phyloP scores from a whole-genome alignment of 768 basidiomycete species.

The Mycena rosella region DNA sequence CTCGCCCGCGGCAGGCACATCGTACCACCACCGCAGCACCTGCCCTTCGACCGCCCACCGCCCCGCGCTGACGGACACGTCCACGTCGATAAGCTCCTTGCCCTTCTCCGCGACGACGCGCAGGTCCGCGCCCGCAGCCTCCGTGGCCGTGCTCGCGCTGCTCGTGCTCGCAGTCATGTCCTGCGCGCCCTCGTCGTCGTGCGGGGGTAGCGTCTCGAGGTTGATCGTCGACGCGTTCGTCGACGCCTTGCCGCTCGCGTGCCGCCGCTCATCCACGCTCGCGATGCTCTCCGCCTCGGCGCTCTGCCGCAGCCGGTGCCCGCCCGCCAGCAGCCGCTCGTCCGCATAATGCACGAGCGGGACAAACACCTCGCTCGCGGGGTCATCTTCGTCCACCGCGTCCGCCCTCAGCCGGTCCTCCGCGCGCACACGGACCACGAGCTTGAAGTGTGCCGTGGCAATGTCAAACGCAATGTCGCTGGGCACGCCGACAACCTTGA shows the following conservation, averaged over 20 bases:
- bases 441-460: constrained; percentile 73
- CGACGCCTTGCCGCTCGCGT: constrained; percentile 19
- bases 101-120: constrained; percentile 31
- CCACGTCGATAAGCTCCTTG: constrained; percentile 55
- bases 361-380: constrained; percentile 91
- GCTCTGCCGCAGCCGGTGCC: constrained; percentile 31
- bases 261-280: constrained; percentile 17
- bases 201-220: constrained; percentile 16
- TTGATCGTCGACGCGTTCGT: constrained; percentile 32
- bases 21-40: constrained; percentile 67
- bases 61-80: constrained; percentile 59
- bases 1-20: constrained; percentile 52
- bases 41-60: constrained; percentile 62
- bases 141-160: constrained; percentile 33
- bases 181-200: background rate
- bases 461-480: constrained; percentile 83
- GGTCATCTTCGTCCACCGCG: constrained; percentile 45
- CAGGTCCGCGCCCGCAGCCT: constrained; percentile 30
- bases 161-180: constrained; percentile 35
- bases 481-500: constrained; percentile 77
- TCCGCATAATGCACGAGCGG: constrained; percentile 92
- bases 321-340: constrained; percentile 44
- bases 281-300: constrained; percentile 25
- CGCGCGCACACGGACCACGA: constrained; percentile 71
- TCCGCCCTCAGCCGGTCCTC: constrained; percentile 61